Evolutionary conservation across 345 rosid species (phyloP).

Genomic region (Melastoma malabathricum): DNA sequence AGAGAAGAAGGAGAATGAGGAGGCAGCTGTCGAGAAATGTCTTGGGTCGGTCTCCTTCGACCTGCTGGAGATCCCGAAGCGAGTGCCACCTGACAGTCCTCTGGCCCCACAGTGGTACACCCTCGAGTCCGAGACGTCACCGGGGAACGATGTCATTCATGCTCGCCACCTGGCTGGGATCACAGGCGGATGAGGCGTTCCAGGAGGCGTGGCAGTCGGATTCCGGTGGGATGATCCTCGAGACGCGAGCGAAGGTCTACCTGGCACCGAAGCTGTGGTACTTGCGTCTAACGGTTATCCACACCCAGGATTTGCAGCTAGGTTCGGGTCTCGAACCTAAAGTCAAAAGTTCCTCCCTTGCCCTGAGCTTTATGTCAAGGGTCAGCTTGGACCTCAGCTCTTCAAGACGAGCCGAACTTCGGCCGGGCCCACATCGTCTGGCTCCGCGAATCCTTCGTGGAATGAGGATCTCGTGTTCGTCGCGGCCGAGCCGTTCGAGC

Average conservation of each 20-base stretch:
- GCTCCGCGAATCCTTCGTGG: slow-evolving; percentile 68
- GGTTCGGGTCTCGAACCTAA: slow-evolving; percentile 53
- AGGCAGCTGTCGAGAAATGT: slow-evolving; percentile 29
- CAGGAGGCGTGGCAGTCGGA: slow-evolving; percentile 98
- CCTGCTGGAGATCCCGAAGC: slow-evolving; percentile 70
- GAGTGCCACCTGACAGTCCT: slow-evolving; percentile 84
- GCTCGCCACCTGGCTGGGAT: slow-evolving; percentile 89
- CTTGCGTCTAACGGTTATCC: slow-evolving; percentile 90
- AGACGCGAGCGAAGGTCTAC: slow-evolving; percentile 86
- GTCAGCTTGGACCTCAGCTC: slow-evolving; percentile 72
- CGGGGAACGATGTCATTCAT: slow-evolving; percentile 84
- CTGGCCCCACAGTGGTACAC: slow-evolving; percentile 93
- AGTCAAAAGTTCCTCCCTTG: slow-evolving; percentile 16
- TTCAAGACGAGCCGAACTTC: slow-evolving; percentile 65
- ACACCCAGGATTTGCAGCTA: slow-evolving; percentile 83
- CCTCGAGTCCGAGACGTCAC: slow-evolving; percentile 49
- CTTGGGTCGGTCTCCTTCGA: slow-evolving; percentile 85
- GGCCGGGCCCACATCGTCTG: slow-evolving; percentile 31
- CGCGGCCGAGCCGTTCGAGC: slow-evolving; percentile 93
- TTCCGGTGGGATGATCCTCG: slow-evolving; percentile 80
- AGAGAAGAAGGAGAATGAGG: slow-evolving; percentile 47
- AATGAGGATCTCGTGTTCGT: slow-evolving; percentile 86
- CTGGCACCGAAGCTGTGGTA: slow-evolving; percentile 93
- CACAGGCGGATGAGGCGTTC: slow-evolving; percentile 89
- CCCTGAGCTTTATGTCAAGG: slow-evolving; percentile 63